Evolutionary conservation across 2,329 filamentous ascomycete species (phyloP).

Genomic region (Aspergillus nomiae): DNA sequence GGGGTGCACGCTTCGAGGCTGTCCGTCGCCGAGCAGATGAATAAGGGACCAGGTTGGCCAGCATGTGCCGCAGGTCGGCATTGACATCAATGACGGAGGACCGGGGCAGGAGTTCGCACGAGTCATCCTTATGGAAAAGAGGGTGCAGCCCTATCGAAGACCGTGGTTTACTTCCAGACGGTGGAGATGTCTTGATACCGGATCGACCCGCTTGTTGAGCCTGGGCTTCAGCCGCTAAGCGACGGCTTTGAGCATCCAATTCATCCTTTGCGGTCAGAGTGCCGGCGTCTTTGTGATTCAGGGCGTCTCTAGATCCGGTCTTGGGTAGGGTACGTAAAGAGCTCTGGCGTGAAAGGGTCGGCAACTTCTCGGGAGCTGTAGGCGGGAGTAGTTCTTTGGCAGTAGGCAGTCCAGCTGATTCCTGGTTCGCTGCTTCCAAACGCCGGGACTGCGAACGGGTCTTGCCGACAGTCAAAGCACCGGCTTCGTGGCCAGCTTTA

Average conservation of each 20-base stretch:
- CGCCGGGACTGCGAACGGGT: slow-evolving; percentile 45
- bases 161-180: slow-evolving; percentile 30
- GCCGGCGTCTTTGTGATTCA: not conserved
- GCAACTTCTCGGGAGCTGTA: slow-evolving; percentile 21
- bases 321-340: slow-evolving; percentile 13
- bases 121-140: slow-evolving; percentile 42
- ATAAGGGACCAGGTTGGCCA: slow-evolving; percentile 38
- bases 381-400: slow-evolving; percentile 27
- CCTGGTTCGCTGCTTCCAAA: slow-evolving; percentile 35
- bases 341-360: slow-evolving; percentile 14
- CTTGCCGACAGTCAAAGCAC: slow-evolving; percentile 41
- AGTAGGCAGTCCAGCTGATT: slow-evolving; percentile 11
- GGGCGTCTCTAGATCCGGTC: slow-evolving; percentile 5
- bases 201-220: slow-evolving; percentile 24
- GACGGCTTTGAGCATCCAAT: slow-evolving; percentile 6
- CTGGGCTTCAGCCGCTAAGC: slow-evolving; percentile 17
- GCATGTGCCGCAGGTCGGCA: slow-evolving; percentile 41
- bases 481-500: slow-evolving; percentile 36
- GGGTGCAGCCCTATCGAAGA: slow-evolving; percentile 40
- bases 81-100: slow-evolving; percentile 44
- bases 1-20: slow-evolving; percentile 32
- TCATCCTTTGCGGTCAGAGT: not conserved
- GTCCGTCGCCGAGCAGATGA: slow-evolving; percentile 35
- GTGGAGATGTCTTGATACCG: slow-evolving; percentile 30
- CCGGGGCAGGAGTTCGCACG: slow-evolving; percentile 38